phyloP scores from a whole-genome alignment of 805 yeast species.

The Hemisphaericaspora nanyangensis region DNA sequence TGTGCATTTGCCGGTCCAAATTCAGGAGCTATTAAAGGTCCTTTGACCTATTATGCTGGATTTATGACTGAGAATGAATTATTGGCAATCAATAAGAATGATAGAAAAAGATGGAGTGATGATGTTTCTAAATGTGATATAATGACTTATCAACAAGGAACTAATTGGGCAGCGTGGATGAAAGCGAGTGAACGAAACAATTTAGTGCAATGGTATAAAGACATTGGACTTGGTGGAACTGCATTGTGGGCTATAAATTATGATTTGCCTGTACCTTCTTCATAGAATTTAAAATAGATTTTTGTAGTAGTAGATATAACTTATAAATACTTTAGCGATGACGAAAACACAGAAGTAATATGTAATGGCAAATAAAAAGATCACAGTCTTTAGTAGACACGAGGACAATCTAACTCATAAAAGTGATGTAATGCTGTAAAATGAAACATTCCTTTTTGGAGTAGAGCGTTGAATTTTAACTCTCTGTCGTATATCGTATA shows the following conservation, averaged over 20 bases:
- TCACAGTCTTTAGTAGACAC: no score
- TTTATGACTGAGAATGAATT: slow-evolving; percentile 14
- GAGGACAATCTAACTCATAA: no score
- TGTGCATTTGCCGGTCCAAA: slow-evolving; percentile 13
- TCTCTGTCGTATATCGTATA: no score
- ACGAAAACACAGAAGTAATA: no score
- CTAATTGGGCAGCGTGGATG: slow-evolving; percentile 16
- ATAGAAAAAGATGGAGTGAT: slow-evolving; percentile 12
- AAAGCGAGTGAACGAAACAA: slow-evolving; percentile 8
- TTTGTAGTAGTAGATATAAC: no score
- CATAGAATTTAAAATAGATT: background rate
- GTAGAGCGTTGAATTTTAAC: no score
- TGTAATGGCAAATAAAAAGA: no score
- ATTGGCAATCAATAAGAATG: slow-evolving; percentile 8
- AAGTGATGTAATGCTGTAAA: no score
- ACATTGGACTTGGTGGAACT: slow-evolving; percentile 15
- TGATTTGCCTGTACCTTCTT: slow-evolving; percentile 1
- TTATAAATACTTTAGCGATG: no score
- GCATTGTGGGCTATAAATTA: slow-evolving; percentile 15
- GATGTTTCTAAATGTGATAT: slow-evolving; percentile 13
- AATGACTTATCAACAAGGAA: slow-evolving; percentile 12
- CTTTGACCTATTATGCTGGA: slow-evolving; percentile 10
- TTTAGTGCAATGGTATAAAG: slow-evolving; percentile 9
- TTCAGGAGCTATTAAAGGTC: slow-evolving; percentile 10
- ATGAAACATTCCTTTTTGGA: no score